Conservation (phyloP, 768 basidiomycete genomes). For the Thelephora aurantiotincta region DNA sequence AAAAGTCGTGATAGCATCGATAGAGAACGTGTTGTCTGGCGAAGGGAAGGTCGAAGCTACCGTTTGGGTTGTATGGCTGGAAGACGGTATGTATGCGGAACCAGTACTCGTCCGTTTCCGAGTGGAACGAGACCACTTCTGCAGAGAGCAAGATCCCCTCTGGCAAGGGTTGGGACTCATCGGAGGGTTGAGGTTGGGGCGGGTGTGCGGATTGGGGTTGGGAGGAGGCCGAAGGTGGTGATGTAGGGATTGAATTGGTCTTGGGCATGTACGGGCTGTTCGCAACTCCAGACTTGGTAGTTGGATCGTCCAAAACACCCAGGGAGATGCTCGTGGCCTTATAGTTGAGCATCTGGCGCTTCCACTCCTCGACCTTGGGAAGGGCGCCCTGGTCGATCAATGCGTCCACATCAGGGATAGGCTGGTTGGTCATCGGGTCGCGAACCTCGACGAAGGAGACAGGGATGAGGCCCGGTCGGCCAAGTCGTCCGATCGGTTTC, state of each 20-base stretch:
- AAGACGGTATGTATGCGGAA: conserved; percentile 87
- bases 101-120: conserved; percentile 94
- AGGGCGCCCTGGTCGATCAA: conserved; percentile 82
- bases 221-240: conserved; percentile 8
- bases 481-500: conserved; percentile 90
- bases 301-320: conserved; percentile 68
- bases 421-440: conserved; percentile 74
- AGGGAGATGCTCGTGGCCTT: conserved; percentile 93
- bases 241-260: conserved; percentile 4
- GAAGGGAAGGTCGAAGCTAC: conserved; percentile 40
- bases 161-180: conserved; percentile 35
- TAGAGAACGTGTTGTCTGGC: conserved; percentile 79
- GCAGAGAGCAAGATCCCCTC: conserved; percentile 79
- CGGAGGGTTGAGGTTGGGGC: conserved; percentile 9
- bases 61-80: conserved; percentile 62
- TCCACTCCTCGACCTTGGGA: conserved; percentile 99
- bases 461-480: conserved; percentile 93
- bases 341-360: conserved; percentile 86
- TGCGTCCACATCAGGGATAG: conserved; percentile 58
- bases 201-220: conserved; percentile 9
- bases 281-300: conserved; percentile 26
- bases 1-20: conserved; percentile 95
- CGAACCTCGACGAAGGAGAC: conserved; percentile 95
- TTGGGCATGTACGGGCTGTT: conserved; percentile 25
- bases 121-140: conserved; percentile 92